phyloP scores from a whole-genome alignment of 306 rosid genomes.

The Styphnolobium japonicum region DNA sequence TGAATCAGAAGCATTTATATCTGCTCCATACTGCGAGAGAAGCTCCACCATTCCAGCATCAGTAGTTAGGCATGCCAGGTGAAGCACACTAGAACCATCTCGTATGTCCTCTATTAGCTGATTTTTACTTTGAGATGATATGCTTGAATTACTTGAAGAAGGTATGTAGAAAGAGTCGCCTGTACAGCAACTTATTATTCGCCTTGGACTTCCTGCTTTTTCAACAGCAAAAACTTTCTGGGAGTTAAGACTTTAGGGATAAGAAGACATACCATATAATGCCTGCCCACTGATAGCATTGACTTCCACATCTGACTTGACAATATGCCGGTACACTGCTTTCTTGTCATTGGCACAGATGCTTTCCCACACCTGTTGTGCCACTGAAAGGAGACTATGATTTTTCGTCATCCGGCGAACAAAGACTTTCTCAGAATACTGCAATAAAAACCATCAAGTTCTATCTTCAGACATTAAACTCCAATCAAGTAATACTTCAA shows the following conservation, averaged over 20 bases:
- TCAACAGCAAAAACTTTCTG: not conserved
- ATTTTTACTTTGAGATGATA: slow-evolving; percentile 23
- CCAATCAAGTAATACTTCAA: slow-evolving; percentile 15
- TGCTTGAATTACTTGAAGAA: slow-evolving; percentile 36
- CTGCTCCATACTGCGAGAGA: slow-evolving; percentile 74
- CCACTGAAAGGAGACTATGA: slow-evolving; percentile 29
- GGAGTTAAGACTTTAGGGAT: not conserved
- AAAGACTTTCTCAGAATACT: slow-evolving; percentile 66
- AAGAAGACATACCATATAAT: slow-evolving; percentile 37
- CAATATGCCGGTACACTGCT: slow-evolving; percentile 61
- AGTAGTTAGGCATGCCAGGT: slow-evolving; percentile 61
- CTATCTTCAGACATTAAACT: slow-evolving; percentile 14
- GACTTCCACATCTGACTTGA: slow-evolving; percentile 51
- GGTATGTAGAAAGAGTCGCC: slow-evolving; percentile 30
- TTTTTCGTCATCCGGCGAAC: slow-evolving; percentile 44
- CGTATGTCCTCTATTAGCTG: slow-evolving; percentile 28
- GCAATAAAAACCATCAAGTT: slow-evolving; percentile 41
- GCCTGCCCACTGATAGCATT: slow-evolving; percentile 35
- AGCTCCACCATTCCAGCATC: slow-evolving; percentile 75
- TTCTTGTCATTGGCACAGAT: slow-evolving; percentile 64
- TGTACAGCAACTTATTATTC: slow-evolving; percentile 19
- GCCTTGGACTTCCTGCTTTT: not conserved
- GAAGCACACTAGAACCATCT: slow-evolving; percentile 58
- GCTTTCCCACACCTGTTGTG: slow-evolving; percentile 54
- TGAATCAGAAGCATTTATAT: slow-evolving; percentile 55